Evolutionary conservation across 305 asterid genomes (phyloP), one percentile per base, ranked within the genome.

Genomic region (Fraxinus sp.): DNA sequence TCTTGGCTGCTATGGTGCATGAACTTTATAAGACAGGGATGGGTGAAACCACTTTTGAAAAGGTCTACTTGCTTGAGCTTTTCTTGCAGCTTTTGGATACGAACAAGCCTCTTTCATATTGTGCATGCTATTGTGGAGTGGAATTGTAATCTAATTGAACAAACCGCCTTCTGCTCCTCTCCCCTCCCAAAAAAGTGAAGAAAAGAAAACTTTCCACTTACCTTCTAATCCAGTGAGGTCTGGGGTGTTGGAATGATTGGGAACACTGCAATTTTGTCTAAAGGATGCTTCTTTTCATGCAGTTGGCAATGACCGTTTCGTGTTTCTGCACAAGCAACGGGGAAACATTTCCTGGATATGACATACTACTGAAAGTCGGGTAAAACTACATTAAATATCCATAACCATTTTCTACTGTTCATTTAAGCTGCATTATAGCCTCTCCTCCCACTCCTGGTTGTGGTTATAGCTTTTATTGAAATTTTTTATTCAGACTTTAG

Each of bases 1-100:
- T 94, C 93, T 88, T 94, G 93, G 97, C 97, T 79, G 98, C 98
- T 77, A 93, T 96, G 99, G 98, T 96, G 14, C 93, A 94, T 79
- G 98, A 96, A 84, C 97, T 95, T 57, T 94, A 93, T 81, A 96
- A 89, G 85, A 94, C 98, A 37, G 99, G 99, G 85, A 94, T 94
- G 98, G 94, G 97, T 20, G 98, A 94, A 85, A 96, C 98, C 16
- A 94, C 95, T 78, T 94, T 96, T 85, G 99, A 92, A 81, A 91
- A 94, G 98, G 99, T 96, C 55, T 85, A 18, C 33, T 74, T 81
- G 37, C 81, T 73, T 5, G n/a, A 72, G 79, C 75, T 11, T 82
- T 33, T 66, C 84, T 79, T 70, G 75, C 64, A 33, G 82, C 84
- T 82, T 84, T 43, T 43, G 76, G 66, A 1, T 81, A 16, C 79